Conservation (phyloP, 108 stramenopile genomes). For the Craspedostauros australis region DNA sequence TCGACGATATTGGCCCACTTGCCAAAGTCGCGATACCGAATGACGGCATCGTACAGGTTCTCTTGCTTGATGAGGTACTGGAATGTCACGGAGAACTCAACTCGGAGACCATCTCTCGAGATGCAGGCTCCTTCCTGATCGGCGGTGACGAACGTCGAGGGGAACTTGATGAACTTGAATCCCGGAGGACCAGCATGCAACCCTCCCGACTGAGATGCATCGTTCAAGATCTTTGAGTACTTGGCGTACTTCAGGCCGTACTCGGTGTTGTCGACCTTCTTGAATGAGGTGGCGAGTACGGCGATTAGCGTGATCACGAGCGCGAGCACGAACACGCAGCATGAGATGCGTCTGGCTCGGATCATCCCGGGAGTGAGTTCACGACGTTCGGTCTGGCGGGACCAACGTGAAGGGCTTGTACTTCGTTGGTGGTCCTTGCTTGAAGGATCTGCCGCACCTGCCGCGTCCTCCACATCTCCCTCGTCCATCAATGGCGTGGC, state of each 20-base stretch:
- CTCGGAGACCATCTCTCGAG: slow-evolving; percentile 35
- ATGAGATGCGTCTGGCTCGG: no score
- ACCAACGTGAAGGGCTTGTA: slow-evolving; percentile 1
- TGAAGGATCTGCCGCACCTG: no score
- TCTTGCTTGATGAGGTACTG: slow-evolving; percentile 41
- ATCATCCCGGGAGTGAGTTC: no score
- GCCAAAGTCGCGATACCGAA: slow-evolving; percentile 34
- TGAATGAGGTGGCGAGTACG: slow-evolving; percentile 26
- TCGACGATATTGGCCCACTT: slow-evolving; percentile 33
- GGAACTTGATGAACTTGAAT: slow-evolving; percentile 48
- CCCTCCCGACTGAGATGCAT: slow-evolving; percentile 25
- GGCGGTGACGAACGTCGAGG: slow-evolving; percentile 36
- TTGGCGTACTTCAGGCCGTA: slow-evolving; percentile 36
- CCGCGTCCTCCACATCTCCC: no score
- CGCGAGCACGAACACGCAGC: not conserved
- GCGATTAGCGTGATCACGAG: slow-evolving; percentile 10
- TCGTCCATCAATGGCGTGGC: no score
- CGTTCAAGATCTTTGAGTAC: slow-evolving; percentile 33
- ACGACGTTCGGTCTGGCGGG: no score
- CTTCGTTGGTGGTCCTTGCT: no score
- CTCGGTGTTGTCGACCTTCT: slow-evolving; percentile 28
- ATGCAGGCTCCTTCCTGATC: slow-evolving; percentile 33
- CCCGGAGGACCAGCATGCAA: slow-evolving; percentile 22
- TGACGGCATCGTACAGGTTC: slow-evolving; percentile 20
- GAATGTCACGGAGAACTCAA: slow-evolving; percentile 34